Percentiles rank a stretch among this genome's conserved stretches.
Evolutionary conservation across 2,329 filamentous ascomycete genomes (phyloP).

Genomic region (Hypoxylon sp.): DNA sequence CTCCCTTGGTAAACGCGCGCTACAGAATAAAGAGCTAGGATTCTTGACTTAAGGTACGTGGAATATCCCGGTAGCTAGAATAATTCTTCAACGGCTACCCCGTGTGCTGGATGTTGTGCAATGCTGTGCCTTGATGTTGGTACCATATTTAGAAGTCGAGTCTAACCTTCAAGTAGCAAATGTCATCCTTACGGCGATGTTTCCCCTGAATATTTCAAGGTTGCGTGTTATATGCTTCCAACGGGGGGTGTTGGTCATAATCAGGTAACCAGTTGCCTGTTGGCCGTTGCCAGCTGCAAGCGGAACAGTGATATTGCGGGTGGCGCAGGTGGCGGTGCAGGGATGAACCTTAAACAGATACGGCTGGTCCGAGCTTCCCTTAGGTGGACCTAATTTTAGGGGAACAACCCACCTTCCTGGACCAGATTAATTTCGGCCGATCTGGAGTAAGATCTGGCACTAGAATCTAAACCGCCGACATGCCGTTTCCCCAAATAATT

Average conservation of each 20-base stretch:
- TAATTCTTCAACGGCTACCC: neutral
- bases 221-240: neutral
- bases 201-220: conserved; percentile 3
- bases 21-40: neutral
- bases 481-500: neutral
- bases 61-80: neutral
- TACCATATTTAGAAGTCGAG: conserved; percentile 23
- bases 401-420: conserved; percentile 17
- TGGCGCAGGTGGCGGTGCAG: too few species aligned
- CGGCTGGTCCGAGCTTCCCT: conserved; percentile 11
- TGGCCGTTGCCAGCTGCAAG: neutral
- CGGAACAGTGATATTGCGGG: neutral
- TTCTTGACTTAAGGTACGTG: neutral
- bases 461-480: conserved; percentile 15
- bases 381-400: neutral
- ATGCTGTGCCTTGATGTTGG: conserved; percentile 1
- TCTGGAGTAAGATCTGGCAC: conserved; percentile 28
- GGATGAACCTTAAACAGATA: too few species aligned
- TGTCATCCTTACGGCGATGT: neutral
- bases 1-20: conserved; percentile 3
- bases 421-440: conserved; percentile 4
- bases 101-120: neutral
- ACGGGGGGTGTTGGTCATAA: neutral
- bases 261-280: neutral
- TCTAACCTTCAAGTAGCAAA: neutral